Percentiles rank a stretch among this genome's conserved stretches.
Evolutionary conservation across 371 early-diverging fungal species (phyloP).

Genomic region (Mucor piriformis): DNA sequence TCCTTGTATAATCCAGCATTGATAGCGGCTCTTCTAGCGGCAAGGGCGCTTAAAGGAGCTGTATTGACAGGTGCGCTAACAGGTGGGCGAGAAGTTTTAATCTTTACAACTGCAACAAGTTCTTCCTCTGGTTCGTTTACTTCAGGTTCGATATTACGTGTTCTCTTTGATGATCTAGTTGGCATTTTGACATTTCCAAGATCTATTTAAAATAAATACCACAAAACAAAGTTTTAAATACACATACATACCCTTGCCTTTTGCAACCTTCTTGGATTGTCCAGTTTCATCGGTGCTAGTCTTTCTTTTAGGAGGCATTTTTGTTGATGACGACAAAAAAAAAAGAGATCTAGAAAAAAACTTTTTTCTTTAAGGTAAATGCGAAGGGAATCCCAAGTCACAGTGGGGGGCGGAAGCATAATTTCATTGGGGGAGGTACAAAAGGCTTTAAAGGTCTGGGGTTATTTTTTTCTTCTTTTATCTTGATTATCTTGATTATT

Average conservation of each 20-base stretch:
- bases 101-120: not conserved
- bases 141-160: not conserved
- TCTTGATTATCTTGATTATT: not conserved
- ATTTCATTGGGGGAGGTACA: too few relatives aligned
- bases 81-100: not conserved
- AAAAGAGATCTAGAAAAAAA: not conserved
- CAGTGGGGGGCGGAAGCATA: too few relatives aligned
- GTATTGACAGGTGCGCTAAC: not conserved
- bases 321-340: not conserved
- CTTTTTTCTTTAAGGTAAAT: not conserved
- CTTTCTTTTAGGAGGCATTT: slow-evolving; percentile 16
- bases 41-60: slow-evolving; percentile 26
- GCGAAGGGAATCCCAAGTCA: too few relatives aligned
- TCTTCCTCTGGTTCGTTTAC: not conserved
- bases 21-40: slow-evolving; percentile 27
- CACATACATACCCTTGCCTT: not conserved
- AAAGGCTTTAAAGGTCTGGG: not conserved
- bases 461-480: not conserved
- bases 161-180: not conserved
- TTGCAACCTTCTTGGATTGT: slow-evolving; percentile 1
- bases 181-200: not conserved
- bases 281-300: not conserved
- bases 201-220: not conserved
- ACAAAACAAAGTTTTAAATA: not conserved
- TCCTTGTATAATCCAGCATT: slow-evolving; percentile 18